Base-by-base conservation (phyloP, 139 green algal species). In the Medakamo hakoo region DNA sequence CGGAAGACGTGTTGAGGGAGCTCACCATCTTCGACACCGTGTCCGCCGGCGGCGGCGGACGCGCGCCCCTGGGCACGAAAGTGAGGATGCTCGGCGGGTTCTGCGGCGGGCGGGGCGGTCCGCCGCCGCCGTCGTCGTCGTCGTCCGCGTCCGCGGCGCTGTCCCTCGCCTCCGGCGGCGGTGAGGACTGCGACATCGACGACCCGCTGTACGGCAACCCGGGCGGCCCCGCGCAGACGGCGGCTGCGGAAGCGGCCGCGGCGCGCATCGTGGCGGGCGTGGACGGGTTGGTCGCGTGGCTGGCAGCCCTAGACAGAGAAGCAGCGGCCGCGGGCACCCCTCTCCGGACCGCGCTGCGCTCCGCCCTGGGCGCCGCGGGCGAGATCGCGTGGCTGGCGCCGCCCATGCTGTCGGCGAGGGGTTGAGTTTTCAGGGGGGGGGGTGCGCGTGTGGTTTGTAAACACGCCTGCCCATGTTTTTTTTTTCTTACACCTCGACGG, bases 141-240 rank as follows among this genome's bases (percentile, higher is more conserved):
- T n/a, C n/a, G n/a, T n/a, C n/a, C n/a, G n/a, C n/a, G n/a, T n/a
- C 22, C 27, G 60, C 60, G 27, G 31, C 28, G 20, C 23, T 24
- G 22, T 27, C 30, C 5, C 21, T 23, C 27, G 26, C 2, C 1
- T 19, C 3, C 1, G 48, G 55, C 26, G 60, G 70, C 55, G 26
- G 58, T 4, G 82, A 87, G 4, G 78, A 58, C 0, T 59, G 73
- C 24, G 86, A 94, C 66, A 85, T 93, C 22, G 75, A 84, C 26
- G 86, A 94, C 67, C 75, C 85, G 4, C 70, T 93, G 28, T 93
- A 94, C 64, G 84, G 86, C 49, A 94, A 94, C 60, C 57, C 68
- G 0, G 82, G 77, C 0, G 78, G 76, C 2, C 48, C 69, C 2
- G 69, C 80, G 5, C 82, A 94, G 68, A 29, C 77, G 63, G 59